phyloP scores from a whole-genome alignment of 2,329 filamentous ascomycete species.

The Ophiostoma perfectum region DNA sequence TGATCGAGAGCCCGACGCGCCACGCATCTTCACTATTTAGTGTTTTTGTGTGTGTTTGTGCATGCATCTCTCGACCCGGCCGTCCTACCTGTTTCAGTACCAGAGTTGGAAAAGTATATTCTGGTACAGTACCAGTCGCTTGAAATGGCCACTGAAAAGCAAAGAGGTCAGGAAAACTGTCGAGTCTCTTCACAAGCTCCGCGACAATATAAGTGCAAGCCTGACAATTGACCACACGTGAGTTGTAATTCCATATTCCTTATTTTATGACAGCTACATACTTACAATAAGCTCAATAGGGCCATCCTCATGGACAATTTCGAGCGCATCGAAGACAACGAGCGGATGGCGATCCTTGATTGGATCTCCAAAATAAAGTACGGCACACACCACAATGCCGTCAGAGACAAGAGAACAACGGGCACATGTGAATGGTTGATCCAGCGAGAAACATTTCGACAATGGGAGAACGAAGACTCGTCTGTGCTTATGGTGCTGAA shows the following conservation, averaged over 20 bases:
- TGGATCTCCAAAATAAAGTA: slow-evolving; percentile 25
- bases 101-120: too few species aligned
- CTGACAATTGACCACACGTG: background rate
- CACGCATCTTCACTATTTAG: too few species aligned
- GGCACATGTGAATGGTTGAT: slow-evolving; percentile 19
- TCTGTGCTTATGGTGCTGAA: background rate
- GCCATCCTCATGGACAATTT: slow-evolving; percentile 5
- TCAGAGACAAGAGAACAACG: slow-evolving; percentile 18
- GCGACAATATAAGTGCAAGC: background rate
- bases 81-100: too few species aligned
- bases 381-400: slow-evolving; percentile 20
- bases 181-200: background rate
- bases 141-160: slow-evolving; percentile 9
- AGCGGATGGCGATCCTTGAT: slow-evolving; percentile 22
- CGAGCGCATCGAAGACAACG: slow-evolving; percentile 15
- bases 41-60: too few species aligned
- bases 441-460: background rate
- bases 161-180: background rate
- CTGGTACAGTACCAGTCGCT: too few species aligned
- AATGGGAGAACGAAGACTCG: background rate
- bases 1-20: too few species aligned
- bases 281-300: background rate
- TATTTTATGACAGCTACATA: background rate
- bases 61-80: too few species aligned
- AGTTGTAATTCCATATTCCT: background rate